Conservation (phyloP, 768 basidiomycete species). For the Termitomyces sp. region DNA sequence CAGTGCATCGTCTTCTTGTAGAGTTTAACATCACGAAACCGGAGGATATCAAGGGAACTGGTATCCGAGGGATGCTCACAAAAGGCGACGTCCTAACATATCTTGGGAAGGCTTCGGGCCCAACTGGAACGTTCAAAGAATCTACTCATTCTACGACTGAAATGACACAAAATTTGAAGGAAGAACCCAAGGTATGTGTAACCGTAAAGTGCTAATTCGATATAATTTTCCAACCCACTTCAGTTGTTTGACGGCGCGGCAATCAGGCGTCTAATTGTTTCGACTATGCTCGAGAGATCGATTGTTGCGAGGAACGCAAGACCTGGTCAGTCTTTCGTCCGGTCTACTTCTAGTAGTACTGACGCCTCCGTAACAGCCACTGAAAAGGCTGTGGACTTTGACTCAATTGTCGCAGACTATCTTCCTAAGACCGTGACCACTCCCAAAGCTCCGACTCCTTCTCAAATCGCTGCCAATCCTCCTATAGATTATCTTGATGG, state of each 20-base stretch:
- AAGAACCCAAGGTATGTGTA: constrained; percentile 21
- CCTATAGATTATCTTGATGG: constrained; percentile 36
- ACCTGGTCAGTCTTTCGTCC: constrained; percentile 27
- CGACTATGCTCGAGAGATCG: constrained; percentile 50
- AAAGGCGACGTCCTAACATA: constrained; percentile 91
- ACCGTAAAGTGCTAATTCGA: background rate
- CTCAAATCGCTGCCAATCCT: constrained; percentile 14
- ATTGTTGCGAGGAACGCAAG: constrained; percentile 39
- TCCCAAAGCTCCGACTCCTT: constrained; percentile 15
- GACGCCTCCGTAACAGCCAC: constrained; percentile 26
- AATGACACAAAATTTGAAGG: constrained; percentile 25
- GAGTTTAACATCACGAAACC: constrained; percentile 54
- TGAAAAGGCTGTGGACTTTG: constrained; percentile 48
- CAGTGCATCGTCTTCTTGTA: constrained; percentile 77
- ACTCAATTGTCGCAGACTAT: constrained; percentile 73
- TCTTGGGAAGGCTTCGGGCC: constrained; percentile 77
- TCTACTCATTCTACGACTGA: constrained; percentile 23
- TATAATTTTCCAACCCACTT: background rate
- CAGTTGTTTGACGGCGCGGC: constrained; percentile 58
- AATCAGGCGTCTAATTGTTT: constrained; percentile 61
- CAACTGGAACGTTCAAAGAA: constrained; percentile 69
- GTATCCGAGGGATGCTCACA: constrained; percentile 88
- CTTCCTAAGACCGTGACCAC: constrained; percentile 29
- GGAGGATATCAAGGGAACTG: constrained; percentile 78
- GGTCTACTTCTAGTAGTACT: background rate